A percentile compares a stretch with the other conserved stretches of the same genome.
Conservation (phyloP, 768 basidiomycete species). For the Lentinula detonsa region DNA sequence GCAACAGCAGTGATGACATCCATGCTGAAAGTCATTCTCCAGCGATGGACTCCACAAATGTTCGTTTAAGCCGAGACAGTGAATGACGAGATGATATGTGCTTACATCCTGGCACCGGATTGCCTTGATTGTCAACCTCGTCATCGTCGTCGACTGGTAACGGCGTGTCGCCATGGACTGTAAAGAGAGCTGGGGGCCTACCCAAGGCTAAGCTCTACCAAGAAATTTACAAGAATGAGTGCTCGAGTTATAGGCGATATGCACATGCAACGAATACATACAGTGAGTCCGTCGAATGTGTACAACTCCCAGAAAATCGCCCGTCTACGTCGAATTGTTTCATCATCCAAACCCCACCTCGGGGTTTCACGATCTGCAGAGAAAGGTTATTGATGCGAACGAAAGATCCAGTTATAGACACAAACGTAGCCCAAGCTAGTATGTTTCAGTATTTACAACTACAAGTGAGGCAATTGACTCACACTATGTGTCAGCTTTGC, state of each 20-base stretch:
- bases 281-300: conserved; percentile 32
- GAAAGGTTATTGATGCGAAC: background rate
- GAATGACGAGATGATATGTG: conserved; percentile 10
- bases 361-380: conserved; percentile 38
- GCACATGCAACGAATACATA: conserved; percentile 11
- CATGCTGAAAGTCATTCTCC: background rate
- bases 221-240: background rate
- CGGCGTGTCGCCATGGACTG: conserved; percentile 29
- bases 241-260: background rate
- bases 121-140: background rate
- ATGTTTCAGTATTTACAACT: too few species aligned
- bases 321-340: conserved; percentile 33
- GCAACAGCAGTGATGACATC: conserved; percentile 23
- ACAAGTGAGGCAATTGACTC: conserved; percentile 1
- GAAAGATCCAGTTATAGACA: background rate
- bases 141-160: conserved; percentile 25
- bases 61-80: background rate
- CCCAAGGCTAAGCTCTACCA: conserved; percentile 26
- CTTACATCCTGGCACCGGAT: background rate
- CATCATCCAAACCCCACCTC: conserved; percentile 33
- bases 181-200: conserved; percentile 24
- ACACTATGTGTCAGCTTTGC: conserved; percentile 28
- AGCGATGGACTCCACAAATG: background rate
- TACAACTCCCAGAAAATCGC: conserved; percentile 43
- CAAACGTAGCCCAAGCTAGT: conserved; percentile 1